Evolutionary conservation across 2,329 filamentous ascomycete species (phyloP), one percentile per base, ranked within the genome.

Genomic region (Fusarium graminum): DNA sequence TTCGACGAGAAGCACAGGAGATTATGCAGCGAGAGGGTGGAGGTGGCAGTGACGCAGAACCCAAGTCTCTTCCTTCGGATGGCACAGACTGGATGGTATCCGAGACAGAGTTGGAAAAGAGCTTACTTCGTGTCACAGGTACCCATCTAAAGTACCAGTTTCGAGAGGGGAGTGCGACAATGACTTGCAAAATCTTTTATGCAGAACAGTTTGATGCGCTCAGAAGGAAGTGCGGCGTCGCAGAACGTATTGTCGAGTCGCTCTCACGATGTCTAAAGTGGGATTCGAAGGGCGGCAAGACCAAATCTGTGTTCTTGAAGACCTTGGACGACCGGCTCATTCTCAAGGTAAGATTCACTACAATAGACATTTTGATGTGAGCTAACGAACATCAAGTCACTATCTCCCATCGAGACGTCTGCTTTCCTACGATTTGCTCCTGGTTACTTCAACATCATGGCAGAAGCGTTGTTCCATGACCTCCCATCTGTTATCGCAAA

Each of bases 161-260:
- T 79, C 90, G 90, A 28, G 94, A 97, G 75, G 93, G 94, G 0
- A 89, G 92, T n/a, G 94, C 96, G 4, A 92, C 91, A 72, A 97
- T 97, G 86, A 90, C 94, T 47, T 98, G 96, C 82, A 99, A 99
- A 79, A 95, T 99, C 44, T 98, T 99, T 78, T 99, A 96, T 73
- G 95, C 95, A 0, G 95, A 98, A 77, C 95, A 97, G 66, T 99
- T 99, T 71, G 95, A 99, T 78, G 95, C 95, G 4, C 85, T 99
- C 38, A 89, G 95, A 55, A 88, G 92, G 56, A 97, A 97, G 78
- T 98, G 94, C 68, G 94, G 94, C 16, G 91, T 97, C 10, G 90
- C 93, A 2, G 94, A 98, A 74, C 91, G 95, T 34, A 97, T 99
- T 68, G 89, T 98, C 26, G 95, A 99, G 76, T 97, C 94, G 2